Conservation (phyloP, 305 asterid genomes). For the Fraxinus dipetala region DNA sequence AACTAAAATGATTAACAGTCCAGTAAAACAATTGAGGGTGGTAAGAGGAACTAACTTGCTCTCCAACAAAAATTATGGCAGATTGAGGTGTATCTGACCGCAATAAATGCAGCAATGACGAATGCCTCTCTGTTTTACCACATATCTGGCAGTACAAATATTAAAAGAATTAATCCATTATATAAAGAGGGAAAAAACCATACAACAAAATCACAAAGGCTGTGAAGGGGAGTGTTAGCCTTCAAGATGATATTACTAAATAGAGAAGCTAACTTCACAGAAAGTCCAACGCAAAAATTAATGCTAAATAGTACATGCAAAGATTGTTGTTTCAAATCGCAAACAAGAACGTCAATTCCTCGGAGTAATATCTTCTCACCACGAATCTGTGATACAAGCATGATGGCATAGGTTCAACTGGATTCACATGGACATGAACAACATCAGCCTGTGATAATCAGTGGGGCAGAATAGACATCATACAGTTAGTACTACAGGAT, state of each 20-base stretch:
- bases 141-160: constrained; percentile 46
- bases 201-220: not conserved
- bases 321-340: constrained; percentile 6
- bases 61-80: constrained; percentile 84
- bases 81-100: constrained; percentile 70
- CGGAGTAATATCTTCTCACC: constrained; percentile 49
- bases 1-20: not conserved
- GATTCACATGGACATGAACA: constrained; percentile 74
- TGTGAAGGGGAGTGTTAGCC: not conserved
- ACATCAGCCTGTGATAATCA: constrained; percentile 63
- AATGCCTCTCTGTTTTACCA: constrained; percentile 59
- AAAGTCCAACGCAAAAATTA: not conserved
- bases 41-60: constrained; percentile 61
- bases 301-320: not conserved
- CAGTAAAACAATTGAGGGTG: constrained; percentile 17
- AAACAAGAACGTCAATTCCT: not conserved
- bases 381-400: constrained; percentile 80
- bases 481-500: constrained; percentile 24
- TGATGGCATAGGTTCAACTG: constrained; percentile 79
- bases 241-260: not conserved
- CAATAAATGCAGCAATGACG: constrained; percentile 58
- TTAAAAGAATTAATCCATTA: not conserved
- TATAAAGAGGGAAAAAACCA: constrained; percentile 17
- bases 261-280: not conserved
- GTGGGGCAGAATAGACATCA: constrained; percentile 26